phyloP scores from a whole-genome alignment of 179 eudicot genomes.

The Monotropa hypopitys region DNA sequence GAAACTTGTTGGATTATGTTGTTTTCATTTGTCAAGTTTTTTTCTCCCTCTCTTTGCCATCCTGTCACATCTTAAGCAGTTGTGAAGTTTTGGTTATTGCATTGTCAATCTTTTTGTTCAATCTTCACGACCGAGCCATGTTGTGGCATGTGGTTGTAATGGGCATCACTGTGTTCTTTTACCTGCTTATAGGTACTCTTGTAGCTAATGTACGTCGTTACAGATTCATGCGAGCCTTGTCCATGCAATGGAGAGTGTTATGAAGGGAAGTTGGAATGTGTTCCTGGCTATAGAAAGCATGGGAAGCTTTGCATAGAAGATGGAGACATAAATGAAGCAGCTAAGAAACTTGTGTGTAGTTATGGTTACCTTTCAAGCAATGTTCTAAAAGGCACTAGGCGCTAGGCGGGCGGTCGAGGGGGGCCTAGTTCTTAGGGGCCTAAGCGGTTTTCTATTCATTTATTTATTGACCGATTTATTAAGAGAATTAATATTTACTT shows the following conservation, averaged over 20 bases:
- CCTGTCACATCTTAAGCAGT: background rate
- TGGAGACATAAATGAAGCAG: conserved; percentile 51
- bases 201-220: conserved; percentile 10
- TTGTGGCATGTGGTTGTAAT: background rate
- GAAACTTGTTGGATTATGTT: background rate
- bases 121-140: background rate
- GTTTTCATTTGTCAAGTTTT: background rate
- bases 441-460: too few species aligned
- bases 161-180: background rate
- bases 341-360: conserved; percentile 52
- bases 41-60: background rate
- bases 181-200: background rate
- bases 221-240: conserved; percentile 81
- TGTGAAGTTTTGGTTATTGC: background rate
- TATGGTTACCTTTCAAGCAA: conserved; percentile 5
- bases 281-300: conserved; percentile 46
- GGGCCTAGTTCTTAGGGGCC: too few species aligned
- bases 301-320: conserved; percentile 72
- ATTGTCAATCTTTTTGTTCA: background rate
- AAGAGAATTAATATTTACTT: too few species aligned
- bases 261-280: conserved; percentile 68
- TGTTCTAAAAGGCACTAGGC: too few species aligned
- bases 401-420: too few species aligned
- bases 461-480: too few species aligned
- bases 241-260: conserved; percentile 66